Evolutionary conservation across 441 rosid genomes (phyloP), one percentile per base, ranked within the genome.

Genomic region (Oxalis stricta): DNA sequence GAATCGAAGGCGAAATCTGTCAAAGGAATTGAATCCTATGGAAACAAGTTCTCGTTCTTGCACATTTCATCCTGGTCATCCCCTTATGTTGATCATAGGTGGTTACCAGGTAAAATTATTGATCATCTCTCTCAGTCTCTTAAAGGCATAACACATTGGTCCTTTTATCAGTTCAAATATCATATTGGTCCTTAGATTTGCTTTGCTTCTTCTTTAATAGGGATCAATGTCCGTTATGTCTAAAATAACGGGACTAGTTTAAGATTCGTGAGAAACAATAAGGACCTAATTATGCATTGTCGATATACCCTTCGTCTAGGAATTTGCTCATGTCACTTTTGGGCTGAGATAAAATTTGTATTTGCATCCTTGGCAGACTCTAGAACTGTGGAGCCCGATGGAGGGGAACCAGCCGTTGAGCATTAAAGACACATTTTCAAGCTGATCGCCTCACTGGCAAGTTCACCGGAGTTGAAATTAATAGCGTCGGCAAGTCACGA

Each of bases 401-500:
- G 71, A 68, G 19, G 46, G 59, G 40, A 50, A 22, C 5, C 45
- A 47, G 50, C 65, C 56, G n/a, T 18, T 6, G 58, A 38, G 50
- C n/a, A 43, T 60, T n/a, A 28, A 67, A 15, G 72, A 15, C 76
- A 70, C 29, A 51, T 31, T 6, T 63, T 67, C n/a, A n/a, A n/a
- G 14, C 17, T 70, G 7, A 47, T 67, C 31, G 48, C 65, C 29
- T 53, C 66, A 4, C 26, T 74, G 63, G 67, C 66, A 21, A 56
- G 9, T 41, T 61, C 62, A 33, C 18, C 41, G 12, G 34, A 55
- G 32, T 58, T 58, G 24, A 55, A 58, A 44, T 53, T 51, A 58
- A 44, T 70, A 32, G 76, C 68, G 41, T 66, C 71, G 20, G 66
- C 60, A 16, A 66, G 76, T 50, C 71, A 63, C 53, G 79, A 62